Conservation (phyloP, 345 rosid genomes). For the Citrus glauca region DNA sequence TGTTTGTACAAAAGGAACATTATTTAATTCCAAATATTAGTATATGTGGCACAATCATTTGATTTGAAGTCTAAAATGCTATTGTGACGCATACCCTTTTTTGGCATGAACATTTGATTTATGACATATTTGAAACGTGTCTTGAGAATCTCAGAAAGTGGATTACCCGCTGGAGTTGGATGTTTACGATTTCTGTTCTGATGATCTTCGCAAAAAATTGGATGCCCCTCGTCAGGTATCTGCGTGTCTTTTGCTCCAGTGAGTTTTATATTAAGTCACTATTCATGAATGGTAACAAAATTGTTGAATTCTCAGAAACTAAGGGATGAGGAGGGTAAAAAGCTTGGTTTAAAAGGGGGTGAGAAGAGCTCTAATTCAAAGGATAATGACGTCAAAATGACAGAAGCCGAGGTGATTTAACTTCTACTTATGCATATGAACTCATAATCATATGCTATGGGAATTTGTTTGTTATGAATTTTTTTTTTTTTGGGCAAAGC, state of each 20-base stretch:
- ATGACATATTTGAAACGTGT: neutral
- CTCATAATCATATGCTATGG: neutral
- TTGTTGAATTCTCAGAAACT: constrained; percentile 41
- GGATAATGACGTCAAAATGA: constrained; percentile 67
- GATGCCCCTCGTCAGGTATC: constrained; percentile 89
- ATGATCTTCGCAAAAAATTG: constrained; percentile 66
- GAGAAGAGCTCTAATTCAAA: constrained; percentile 54
- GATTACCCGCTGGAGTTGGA: constrained; percentile 95
- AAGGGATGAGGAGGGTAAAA: constrained; percentile 87
- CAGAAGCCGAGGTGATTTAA: constrained; percentile 65
- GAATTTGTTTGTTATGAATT: neutral
- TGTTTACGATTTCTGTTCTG: constrained; percentile 86
- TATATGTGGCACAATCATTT: neutral
- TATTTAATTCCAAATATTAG: neutral
- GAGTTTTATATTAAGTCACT: neutral
- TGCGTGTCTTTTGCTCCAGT: constrained; percentile 4
- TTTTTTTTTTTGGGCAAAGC: constrained; percentile 3
- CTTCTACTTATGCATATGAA: neutral
- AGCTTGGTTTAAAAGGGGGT: constrained; percentile 59
- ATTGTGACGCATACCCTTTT: neutral
- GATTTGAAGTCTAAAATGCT: neutral
- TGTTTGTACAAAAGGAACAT: neutral
- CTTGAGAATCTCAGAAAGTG: constrained; percentile 66
- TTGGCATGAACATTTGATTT: neutral
- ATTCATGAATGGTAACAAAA: neutral